Evolutionary conservation across 164 flowering plant genomes (phyloP).

Genomic region (Umbilicus rupestris): DNA sequence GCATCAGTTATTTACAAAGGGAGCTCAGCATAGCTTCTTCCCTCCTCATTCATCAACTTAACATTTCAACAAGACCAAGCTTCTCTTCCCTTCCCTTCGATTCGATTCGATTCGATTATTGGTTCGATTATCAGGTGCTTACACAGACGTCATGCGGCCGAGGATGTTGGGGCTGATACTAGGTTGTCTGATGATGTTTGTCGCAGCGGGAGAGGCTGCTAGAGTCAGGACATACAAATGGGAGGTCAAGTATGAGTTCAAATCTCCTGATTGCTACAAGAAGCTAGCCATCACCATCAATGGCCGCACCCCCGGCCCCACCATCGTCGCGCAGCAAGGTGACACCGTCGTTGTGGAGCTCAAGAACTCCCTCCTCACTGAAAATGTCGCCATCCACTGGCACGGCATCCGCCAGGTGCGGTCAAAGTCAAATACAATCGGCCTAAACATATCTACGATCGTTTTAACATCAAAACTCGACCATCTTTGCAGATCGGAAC

Average conservation of each 20-base stretch:
- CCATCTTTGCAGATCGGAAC: constrained; percentile 61
- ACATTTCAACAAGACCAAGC: no score
- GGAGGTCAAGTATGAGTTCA: constrained; percentile 70
- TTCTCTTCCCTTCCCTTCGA: no score
- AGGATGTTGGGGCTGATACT: not conserved
- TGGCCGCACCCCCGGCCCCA: constrained; percentile 70
- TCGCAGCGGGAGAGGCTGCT: constrained; percentile 27
- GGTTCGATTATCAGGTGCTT: no score
- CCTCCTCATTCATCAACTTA: no score
- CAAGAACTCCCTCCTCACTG: constrained; percentile 58
- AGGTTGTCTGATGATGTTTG: not conserved
- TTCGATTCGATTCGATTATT: no score
- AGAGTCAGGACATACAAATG: constrained; percentile 45
- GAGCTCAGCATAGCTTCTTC: no score
- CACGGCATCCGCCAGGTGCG: constrained; percentile 88
- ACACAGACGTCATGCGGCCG: not conserved
- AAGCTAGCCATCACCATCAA: constrained; percentile 62
- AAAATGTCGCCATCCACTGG: constrained; percentile 88
- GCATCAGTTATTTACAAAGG: no score
- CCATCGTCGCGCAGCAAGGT: constrained; percentile 54
- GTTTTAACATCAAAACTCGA: no score
- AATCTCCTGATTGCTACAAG: constrained; percentile 65
- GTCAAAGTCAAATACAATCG: no score
- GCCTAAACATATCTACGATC: no score
- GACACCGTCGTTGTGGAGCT: constrained; percentile 78